A percentile compares a stretch with the other conserved stretches of the same genome.
These are phyloP conservation scores for Nevesoporus exiguus DNA, from an alignment of 768 basidiomycete species.

Conservation along the genomic window DNA sequence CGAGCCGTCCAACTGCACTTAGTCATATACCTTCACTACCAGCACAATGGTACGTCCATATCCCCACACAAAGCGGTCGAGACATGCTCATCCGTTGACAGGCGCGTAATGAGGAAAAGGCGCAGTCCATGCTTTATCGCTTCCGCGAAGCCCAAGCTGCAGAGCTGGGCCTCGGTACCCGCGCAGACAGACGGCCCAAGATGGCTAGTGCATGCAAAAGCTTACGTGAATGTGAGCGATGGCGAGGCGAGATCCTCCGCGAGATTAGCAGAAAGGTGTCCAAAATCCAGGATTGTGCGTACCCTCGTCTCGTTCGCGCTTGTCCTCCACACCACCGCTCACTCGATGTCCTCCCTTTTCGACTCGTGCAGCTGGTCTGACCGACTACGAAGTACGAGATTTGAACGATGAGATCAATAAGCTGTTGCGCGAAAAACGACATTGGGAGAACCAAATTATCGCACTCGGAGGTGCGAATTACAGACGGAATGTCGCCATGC, in stretches of 20 bases:
- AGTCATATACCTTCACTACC: not conserved
- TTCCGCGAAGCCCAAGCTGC: conserved; percentile 96
- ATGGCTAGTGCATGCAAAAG: conserved; percentile 94
- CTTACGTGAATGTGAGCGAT: conserved; percentile 88
- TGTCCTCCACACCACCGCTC: not conserved
- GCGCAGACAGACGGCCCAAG: conserved; percentile 80
- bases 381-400: conserved; percentile 92
- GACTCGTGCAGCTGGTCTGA: not conserved
- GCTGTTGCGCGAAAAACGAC: conserved; percentile 88
- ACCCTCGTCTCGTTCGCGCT: not conserved
- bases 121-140: conserved; percentile 91
- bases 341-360: not conserved
- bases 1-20: not conserved
- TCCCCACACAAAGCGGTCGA: not conserved
- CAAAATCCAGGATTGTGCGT: conserved; percentile 93
- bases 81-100: conserved; percentile 22
- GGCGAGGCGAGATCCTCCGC: conserved; percentile 91
- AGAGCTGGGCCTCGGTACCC: conserved; percentile 87
- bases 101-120: conserved; percentile 99
- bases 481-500: conserved; percentile 86
- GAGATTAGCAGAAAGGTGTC: conserved; percentile 97
- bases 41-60: conserved; percentile 15
- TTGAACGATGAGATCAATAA: conserved; percentile 98
- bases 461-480: conserved; percentile 95
- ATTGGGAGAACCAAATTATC: conserved; percentile 99